phyloP scores from a whole-genome alignment of 768 basidiomycete genomes.

The Phanerochaete sordida region DNA sequence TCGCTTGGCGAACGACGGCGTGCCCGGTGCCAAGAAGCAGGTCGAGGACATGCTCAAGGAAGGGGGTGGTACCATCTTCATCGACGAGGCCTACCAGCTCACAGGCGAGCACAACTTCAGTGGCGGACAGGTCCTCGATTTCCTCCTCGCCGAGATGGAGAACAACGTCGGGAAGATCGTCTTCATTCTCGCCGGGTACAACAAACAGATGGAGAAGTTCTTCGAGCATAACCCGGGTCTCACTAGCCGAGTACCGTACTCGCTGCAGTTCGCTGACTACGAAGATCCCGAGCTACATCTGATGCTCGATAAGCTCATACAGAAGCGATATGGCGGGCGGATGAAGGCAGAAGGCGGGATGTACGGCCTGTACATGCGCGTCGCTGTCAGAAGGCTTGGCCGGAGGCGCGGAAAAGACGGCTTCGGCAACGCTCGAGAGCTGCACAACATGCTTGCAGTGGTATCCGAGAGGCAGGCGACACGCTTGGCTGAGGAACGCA shows the following conservation, averaged over 20 bases:
- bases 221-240: slow-evolving; percentile 76
- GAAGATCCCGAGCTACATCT: slow-evolving; percentile 49
- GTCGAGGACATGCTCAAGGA: slow-evolving; percentile 42
- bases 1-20: slow-evolving; percentile 52
- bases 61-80: slow-evolving; percentile 64
- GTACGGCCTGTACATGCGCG: slow-evolving; percentile 49
- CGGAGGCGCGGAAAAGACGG: slow-evolving; percentile 55
- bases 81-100: slow-evolving; percentile 74
- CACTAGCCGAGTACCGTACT: slow-evolving; percentile 62
- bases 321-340: slow-evolving; percentile 40
- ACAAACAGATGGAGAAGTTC: slow-evolving; percentile 71
- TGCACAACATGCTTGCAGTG: slow-evolving; percentile 45
- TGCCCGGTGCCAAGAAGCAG: slow-evolving; percentile 46
- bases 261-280: slow-evolving; percentile 59
- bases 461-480: slow-evolving; percentile 52
- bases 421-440: slow-evolving; percentile 65
- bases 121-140: slow-evolving; percentile 63
- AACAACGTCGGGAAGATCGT: slow-evolving; percentile 61
- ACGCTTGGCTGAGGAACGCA: slow-evolving; percentile 41
- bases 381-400: slow-evolving; percentile 59
- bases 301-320: slow-evolving; percentile 50
- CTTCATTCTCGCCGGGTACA: slow-evolving; percentile 71
- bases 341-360: slow-evolving; percentile 55
- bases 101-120: slow-evolving; percentile 41
- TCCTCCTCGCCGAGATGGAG: slow-evolving; percentile 72